Evolutionary conservation across 805 yeast genomes (phyloP).

Genomic region (Lipomyces sp.): DNA sequence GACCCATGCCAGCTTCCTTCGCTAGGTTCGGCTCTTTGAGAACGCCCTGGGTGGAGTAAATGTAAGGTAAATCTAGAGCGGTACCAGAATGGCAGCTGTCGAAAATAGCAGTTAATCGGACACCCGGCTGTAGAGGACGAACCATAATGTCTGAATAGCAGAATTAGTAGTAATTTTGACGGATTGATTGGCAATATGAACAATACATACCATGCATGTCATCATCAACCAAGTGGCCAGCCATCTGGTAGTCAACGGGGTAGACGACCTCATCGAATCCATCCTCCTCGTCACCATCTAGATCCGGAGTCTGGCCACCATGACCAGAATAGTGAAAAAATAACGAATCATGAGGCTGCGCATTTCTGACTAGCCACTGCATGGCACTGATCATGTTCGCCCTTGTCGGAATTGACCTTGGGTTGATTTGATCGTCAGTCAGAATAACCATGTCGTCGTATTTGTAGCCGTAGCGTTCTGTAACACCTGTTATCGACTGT

Average conservation of each 20-base stretch:
- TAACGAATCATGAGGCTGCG: conserved; percentile 75
- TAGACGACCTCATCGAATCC: conserved; percentile 75
- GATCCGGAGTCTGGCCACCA: conserved; percentile 75
- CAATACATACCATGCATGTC: conserved; percentile 57
- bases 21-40: conserved; percentile 78
- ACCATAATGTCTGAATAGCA: conserved; percentile 57
- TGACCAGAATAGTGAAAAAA: conserved; percentile 88
- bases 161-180: background rate
- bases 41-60: conserved; percentile 82
- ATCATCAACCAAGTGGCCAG: conserved; percentile 77
- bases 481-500: conserved; percentile 42
- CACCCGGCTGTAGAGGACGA: conserved; percentile 69
- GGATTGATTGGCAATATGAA: background rate
- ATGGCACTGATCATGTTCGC: conserved; percentile 76
- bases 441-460: conserved; percentile 43
- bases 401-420: conserved; percentile 60
- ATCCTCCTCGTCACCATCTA: conserved; percentile 75
- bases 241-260: conserved; percentile 70
- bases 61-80: conserved; percentile 76
- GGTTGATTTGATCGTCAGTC: conserved; percentile 50
- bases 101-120: conserved; percentile 75
- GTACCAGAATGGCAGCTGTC: conserved; percentile 90
- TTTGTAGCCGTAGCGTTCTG: conserved; percentile 36
- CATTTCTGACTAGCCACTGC: conserved; percentile 78
- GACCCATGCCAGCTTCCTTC: conserved; percentile 74